phyloP scores from a whole-genome alignment of 163 green algal species.

The Coccomyxa subellipsoidea region DNA sequence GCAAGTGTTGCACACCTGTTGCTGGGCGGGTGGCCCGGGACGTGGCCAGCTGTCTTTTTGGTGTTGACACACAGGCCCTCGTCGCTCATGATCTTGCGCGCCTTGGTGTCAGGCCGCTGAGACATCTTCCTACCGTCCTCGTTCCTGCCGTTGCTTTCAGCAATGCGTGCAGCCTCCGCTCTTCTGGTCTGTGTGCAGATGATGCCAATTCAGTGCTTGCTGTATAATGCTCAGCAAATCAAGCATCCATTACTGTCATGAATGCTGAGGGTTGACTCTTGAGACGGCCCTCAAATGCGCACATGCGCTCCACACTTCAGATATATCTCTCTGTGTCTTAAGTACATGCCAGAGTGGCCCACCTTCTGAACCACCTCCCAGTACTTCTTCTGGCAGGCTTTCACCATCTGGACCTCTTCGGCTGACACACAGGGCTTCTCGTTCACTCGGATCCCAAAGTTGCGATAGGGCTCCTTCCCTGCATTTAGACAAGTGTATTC shows the following conservation, averaged over 20 bases:
- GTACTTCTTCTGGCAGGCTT: neutral
- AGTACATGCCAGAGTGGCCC: neutral
- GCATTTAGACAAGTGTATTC: neutral
- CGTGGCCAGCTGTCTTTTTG: constrained; percentile 24
- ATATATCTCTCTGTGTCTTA: neutral
- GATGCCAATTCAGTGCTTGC: neutral
- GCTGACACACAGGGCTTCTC: constrained; percentile 4
- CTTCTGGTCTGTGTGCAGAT: neutral
- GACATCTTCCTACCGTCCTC: constrained; percentile 10
- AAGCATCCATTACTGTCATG: neutral
- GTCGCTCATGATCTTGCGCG: constrained; percentile 12
- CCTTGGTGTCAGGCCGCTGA: constrained; percentile 14
- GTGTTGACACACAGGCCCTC: constrained; percentile 2
- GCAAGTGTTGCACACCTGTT: constrained; percentile 14
- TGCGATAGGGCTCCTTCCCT: constrained; percentile 23
- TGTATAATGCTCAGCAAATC: neutral
- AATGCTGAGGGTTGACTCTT: neutral
- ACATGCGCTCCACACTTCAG: neutral
- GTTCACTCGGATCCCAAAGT: constrained; percentile 2
- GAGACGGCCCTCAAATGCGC: neutral
- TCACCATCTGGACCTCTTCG: constrained; percentile 5
- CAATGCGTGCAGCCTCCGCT: constrained; percentile 11
- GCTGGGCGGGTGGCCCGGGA: constrained; percentile 24
- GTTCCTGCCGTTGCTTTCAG: neutral
- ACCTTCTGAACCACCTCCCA: neutral